Base-by-base conservation (phyloP, 2,329 filamentous ascomycete genomes). In the Pseudogymnoascus sp. region DNA sequence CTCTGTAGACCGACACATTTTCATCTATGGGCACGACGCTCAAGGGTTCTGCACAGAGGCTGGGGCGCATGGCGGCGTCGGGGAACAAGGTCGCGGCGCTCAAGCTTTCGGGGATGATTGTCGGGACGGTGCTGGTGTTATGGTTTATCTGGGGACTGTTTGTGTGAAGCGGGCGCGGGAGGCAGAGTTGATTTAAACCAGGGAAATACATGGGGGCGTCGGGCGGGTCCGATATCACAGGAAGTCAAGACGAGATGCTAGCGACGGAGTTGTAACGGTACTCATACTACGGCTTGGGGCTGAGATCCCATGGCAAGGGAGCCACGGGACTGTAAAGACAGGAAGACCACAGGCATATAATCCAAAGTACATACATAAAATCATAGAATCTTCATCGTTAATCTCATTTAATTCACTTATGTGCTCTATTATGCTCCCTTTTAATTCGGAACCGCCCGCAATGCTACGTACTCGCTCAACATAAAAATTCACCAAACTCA, bases 11-110 rank as follows among this genome's bases (percentile, higher is more conserved):
- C 73, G 91, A 97, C 67, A 94, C 91, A 22, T 97, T 99, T 75
- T 93, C 90, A 63, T 88, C 86, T 69, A 91, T 99, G 82, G 82
- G 84, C 35, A 87, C 87, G 12, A 87, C 87, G 65, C 78, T 99
- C 63, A 93, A 91, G 72, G 91, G 91, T 43, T 95, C 89, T 65
- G 91, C 91, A 11, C 80, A 82, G 57, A 84, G 94, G 11, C 77
- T 99, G 54, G 90, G 88, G 20, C 86, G 91, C 64, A 97, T 97
- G 91, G 94, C 94, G 50, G 87, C 87, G 59, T 85, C 87, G 60
- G 94, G 94, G 58, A 96, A 97, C 75, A 93, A 91, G 69, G 83
- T 96, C 39, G 93, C 94, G 14, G 87, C 97, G 38, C 75, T 99
- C 64, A 97, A 97, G 74, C 79, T 99, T 57, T 86, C 91, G 0